These are phyloP conservation scores for Lachnellula cervina DNA, from an alignment of 2,329 filamentous ascomycete genomes.

Conservation along the genomic window DNA sequence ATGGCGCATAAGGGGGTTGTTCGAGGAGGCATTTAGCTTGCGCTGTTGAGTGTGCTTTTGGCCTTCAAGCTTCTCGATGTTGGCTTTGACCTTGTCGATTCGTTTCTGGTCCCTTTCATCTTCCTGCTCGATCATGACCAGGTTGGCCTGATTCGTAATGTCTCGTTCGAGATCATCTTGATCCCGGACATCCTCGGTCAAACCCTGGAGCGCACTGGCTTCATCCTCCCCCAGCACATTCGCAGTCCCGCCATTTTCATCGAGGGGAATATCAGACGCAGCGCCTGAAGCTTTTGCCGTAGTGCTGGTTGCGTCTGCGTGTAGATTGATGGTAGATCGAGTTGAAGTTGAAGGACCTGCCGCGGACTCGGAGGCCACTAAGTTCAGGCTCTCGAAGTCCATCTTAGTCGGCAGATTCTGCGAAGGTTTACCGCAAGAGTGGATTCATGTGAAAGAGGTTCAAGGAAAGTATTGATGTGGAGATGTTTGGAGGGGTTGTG, in stretches of 20 bases:
- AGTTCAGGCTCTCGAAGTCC: background rate
- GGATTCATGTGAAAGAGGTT: background rate
- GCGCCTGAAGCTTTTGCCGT: conserved; percentile 22
- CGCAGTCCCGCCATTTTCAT: conserved; percentile 9
- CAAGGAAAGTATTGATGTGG: background rate
- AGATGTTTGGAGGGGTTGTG: background rate
- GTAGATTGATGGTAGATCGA: conserved; percentile 10
- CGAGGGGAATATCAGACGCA: conserved; percentile 16
- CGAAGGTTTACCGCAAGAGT: background rate
- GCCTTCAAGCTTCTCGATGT: conserved; percentile 54
- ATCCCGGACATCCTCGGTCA: conserved; percentile 69
- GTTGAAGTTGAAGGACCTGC: background rate
- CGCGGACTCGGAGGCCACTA: background rate
- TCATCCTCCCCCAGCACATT: conserved; percentile 22
- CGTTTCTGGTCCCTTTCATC: conserved; percentile 59
- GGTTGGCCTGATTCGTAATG: conserved; percentile 61
- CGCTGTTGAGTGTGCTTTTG: conserved; percentile 58
- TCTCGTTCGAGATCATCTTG: conserved; percentile 90
- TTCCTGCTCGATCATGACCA: conserved; percentile 55
- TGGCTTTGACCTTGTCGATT: conserved; percentile 53
- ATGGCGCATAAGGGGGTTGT: conserved; percentile 43
- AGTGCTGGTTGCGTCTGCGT: conserved; percentile 17
- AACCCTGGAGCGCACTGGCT: conserved; percentile 44
- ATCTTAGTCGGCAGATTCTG: background rate
- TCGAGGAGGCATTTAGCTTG: conserved; percentile 49